Evolutionary conservation across 257 asterid genomes (phyloP), one percentile per base, ranked within the genome.

Genomic region (Jaltomata sinuosa): DNA sequence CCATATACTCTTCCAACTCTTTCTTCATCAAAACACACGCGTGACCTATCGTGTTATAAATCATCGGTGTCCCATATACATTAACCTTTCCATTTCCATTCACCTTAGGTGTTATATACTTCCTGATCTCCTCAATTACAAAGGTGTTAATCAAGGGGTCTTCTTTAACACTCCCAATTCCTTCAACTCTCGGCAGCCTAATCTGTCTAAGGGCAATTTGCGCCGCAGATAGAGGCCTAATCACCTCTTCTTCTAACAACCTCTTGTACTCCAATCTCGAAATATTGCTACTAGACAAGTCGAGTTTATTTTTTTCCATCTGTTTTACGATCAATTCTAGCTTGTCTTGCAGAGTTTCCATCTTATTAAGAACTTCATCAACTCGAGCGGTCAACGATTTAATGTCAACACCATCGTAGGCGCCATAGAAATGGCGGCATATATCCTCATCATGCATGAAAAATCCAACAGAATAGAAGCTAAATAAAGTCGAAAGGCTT

Each of bases 1-100:
- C 97, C 98, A 95, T 94, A 67, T 93, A 95, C 85, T 93, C 94
- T 86, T 95, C 97, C 88, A 95, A 36, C 59, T 95, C 97, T 79
- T 88, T 89, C 87, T 89, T 94, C 94, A 92, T 84, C 31, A 53
- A 27, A 59, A 89, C 94, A 45, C 99, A 94, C 11, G 95, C 87
- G 29, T 95, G 99, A 2, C 99, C 98, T 14, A 94, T 91, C 84
- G 98, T 88, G 93, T 87, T 95, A 87, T 92, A 85, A 0, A 93
- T 87, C 84, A 85, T 91, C 74, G 85, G 92, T 19, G 90, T 72
- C 72, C 99, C 97, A 25, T 92, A 95, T 2, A 93, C 89, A 42
- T 95, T 95, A 15, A 89, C 53, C 88, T 87, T 92, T 67, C 92
- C 96, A 14, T 80, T 89, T 53, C 97, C 61, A 68, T 87, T 95